Percentiles rank a stretch among this genome's conserved stretches.
phyloP scores from a whole-genome alignment of 371 early-diverging fungal genomes.

The Mortierella sp. region DNA sequence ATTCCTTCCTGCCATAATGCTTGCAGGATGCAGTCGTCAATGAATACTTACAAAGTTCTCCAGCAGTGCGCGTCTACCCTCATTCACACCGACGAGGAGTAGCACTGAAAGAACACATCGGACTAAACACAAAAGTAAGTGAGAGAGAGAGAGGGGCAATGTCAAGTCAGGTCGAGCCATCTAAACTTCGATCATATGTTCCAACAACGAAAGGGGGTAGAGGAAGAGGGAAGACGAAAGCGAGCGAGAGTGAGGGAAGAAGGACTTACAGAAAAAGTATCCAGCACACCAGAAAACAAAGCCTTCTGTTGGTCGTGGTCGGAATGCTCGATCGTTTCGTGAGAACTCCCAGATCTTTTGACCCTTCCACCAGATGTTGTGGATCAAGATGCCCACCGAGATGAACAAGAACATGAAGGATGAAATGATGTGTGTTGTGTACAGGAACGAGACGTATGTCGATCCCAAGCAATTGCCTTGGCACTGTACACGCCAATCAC shows the following conservation, averaged over 20 bases:
- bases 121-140: slow-evolving; percentile 11
- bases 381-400: slow-evolving; percentile 49
- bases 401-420: slow-evolving; percentile 52
- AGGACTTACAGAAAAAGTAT: slow-evolving; percentile 46
- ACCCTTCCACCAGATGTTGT: slow-evolving; percentile 53
- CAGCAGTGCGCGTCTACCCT: slow-evolving; percentile 37
- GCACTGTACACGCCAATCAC: slow-evolving; percentile 49
- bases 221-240: not conserved
- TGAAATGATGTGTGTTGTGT: slow-evolving; percentile 52
- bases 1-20: too few species aligned
- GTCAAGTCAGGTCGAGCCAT: too few species aligned
- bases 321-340: slow-evolving; percentile 44
- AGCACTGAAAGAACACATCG: slow-evolving; percentile 44
- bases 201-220: not conserved
- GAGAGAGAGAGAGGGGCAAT: not conserved
- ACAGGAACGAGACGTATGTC: slow-evolving; percentile 48
- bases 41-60: slow-evolving; percentile 47
- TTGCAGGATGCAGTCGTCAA: not conserved
- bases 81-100: slow-evolving; percentile 46
- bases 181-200: too few species aligned
- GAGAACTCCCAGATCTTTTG: slow-evolving; percentile 55
- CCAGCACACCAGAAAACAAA: slow-evolving; percentile 53
- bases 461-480: slow-evolving; percentile 31
- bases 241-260: not conserved
- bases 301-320: slow-evolving; percentile 50